A percentile compares a stretch with the other conserved stretches of the same genome.
Conservation (phyloP, 768 basidiomycete genomes). For the Russula sp. region DNA sequence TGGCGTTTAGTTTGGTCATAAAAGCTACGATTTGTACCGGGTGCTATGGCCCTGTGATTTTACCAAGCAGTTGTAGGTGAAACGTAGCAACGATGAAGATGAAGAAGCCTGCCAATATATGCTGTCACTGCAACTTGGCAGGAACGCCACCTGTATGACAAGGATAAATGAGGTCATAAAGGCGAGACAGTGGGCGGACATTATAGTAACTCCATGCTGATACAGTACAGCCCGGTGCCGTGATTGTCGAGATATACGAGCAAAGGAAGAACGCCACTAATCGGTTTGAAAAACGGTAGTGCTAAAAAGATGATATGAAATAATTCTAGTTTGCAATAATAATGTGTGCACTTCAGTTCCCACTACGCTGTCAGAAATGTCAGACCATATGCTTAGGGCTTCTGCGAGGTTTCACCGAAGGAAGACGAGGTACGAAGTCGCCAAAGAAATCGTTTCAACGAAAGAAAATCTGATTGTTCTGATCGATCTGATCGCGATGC, state of each 20-base stretch:
- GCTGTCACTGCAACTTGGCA: neutral
- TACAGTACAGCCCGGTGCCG: neutral
- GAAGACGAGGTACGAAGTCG: neutral
- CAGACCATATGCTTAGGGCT: neutral
- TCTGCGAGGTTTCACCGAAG: neutral
- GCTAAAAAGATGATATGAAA: too few species aligned
- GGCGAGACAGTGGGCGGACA: neutral
- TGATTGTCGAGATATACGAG: neutral
- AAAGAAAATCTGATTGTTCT: too few species aligned
- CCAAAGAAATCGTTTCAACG: too few species aligned
- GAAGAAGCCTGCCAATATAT: neutral
- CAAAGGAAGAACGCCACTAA: conserved; percentile 3
- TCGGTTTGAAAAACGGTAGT: neutral
- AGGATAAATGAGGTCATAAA: conserved; percentile 1
- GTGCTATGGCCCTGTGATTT: neutral
- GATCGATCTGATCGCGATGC: too few species aligned
- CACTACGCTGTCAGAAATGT: neutral
- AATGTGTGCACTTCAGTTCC: neutral
- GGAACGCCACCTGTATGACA: conserved; percentile 1
- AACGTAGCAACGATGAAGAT: neutral
- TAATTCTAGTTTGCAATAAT: too few species aligned
- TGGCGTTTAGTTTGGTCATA: neutral
- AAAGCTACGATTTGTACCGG: neutral
- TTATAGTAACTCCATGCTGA: neutral
- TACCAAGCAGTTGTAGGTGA: conserved; percentile 2